Evolutionary conservation across 257 asterid genomes (phyloP).

Genomic region (Capsicum pubescens): DNA sequence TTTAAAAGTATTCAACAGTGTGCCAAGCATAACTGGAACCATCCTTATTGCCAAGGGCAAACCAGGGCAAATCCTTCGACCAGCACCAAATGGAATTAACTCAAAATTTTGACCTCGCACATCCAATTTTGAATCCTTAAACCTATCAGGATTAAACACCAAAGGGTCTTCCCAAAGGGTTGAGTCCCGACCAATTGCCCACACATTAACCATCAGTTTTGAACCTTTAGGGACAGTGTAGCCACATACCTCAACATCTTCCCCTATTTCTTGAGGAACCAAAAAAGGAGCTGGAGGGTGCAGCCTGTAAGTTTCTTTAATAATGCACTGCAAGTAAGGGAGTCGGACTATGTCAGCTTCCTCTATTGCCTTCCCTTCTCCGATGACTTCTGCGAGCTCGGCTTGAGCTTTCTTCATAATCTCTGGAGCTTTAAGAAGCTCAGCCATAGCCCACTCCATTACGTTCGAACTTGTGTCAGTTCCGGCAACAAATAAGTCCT

Average conservation of each 20-base stretch:
- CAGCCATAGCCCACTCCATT: too few species aligned
- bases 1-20: slow-evolving; percentile 25
- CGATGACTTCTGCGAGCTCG: neutral
- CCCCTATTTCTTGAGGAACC: neutral
- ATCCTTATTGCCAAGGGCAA: slow-evolving; percentile 30
- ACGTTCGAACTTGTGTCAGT: too few species aligned
- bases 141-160: slow-evolving; percentile 27
- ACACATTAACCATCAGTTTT: too few species aligned
- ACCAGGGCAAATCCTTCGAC: slow-evolving; percentile 32
- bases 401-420: slow-evolving; percentile 21
- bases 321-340: slow-evolving; percentile 23
- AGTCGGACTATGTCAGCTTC: slow-evolving; percentile 9
- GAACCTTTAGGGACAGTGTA: neutral
- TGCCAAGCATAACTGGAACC: slow-evolving; percentile 28
- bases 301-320: slow-evolving; percentile 23
- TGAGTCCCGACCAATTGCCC: too few species aligned
- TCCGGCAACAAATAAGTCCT: too few species aligned
- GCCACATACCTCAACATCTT: slow-evolving; percentile 28
- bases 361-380: slow-evolving; percentile 16
- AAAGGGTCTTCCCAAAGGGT: neutral
- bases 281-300: slow-evolving; percentile 26
- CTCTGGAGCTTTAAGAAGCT: too few species aligned
- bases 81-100: slow-evolving; percentile 35
- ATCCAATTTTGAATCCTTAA: slow-evolving; percentile 11
- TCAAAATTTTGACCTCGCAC: slow-evolving; percentile 27